phyloP scores from a whole-genome alignment of 805 yeast species.

The Myxozyma mucilagina region DNA sequence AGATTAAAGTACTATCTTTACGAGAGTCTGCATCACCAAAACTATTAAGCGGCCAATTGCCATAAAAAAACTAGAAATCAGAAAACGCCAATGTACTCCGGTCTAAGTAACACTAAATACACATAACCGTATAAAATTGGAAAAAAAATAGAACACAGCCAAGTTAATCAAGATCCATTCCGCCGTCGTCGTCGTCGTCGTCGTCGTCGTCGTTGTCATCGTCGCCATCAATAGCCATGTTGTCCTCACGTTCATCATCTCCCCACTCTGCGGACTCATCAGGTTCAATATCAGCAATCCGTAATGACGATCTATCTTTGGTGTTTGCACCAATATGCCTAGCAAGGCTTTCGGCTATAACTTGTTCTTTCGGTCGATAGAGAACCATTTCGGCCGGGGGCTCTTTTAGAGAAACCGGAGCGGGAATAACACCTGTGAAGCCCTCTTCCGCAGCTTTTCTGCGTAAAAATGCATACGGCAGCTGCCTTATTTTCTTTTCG shows the following conservation, averaged over 20 bases:
- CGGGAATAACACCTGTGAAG: conserved; percentile 1
- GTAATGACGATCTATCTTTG: neutral
- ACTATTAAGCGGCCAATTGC: no score
- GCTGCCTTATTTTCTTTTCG: conserved; percentile 20
- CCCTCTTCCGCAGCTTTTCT: conserved; percentile 3
- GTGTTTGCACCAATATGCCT: conserved; percentile 9
- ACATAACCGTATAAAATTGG: no score
- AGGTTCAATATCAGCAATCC: neutral
- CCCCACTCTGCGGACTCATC: conserved; percentile 22
- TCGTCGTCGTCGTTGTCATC: neutral
- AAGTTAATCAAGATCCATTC: conserved; percentile 19
- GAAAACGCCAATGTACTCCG: neutral
- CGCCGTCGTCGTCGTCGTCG: conserved; percentile 1
- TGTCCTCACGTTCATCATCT: conserved; percentile 20
- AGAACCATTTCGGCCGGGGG: conserved; percentile 20
- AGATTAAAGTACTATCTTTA: no score
- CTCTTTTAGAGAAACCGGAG: conserved; percentile 2
- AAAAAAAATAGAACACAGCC: neutral
- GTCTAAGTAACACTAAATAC: no score
- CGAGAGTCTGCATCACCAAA: no score
- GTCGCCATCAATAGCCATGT: neutral
- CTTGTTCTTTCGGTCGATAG: conserved; percentile 25
- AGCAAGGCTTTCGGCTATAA: conserved; percentile 29
- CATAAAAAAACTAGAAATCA: neutral
- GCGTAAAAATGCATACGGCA: conserved; percentile 25